Percentiles rank a stretch among this genome's conserved stretches.
Evolutionary conservation across 2,329 filamentous ascomycete species (phyloP).

Genomic region (Pseudopithomyces chartarum): DNA sequence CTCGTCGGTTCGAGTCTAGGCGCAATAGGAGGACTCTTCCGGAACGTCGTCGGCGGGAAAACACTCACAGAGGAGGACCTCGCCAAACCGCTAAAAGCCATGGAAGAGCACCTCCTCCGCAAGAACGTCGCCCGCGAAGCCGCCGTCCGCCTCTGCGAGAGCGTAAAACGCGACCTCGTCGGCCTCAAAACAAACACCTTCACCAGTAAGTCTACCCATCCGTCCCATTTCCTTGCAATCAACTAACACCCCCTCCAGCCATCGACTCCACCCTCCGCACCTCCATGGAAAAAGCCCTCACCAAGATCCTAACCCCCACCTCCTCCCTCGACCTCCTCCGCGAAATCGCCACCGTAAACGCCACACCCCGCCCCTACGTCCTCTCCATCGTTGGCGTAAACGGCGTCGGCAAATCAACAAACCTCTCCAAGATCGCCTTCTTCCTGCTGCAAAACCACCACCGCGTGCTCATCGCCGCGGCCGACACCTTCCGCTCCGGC

Average conservation of each 20-base stretch:
- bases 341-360: constrained; percentile 80
- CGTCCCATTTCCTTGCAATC: not conserved
- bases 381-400: constrained; percentile 99
- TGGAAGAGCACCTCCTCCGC: constrained; percentile 91
- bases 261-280: constrained; percentile 82
- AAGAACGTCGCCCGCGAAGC: constrained; percentile 98
- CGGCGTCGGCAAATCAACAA: constrained; percentile 97
- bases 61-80: constrained; percentile 86
- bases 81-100: constrained; percentile 88
- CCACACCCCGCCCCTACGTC: constrained; percentile 80
- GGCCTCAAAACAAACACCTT: constrained; percentile 92
- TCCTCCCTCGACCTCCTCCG: constrained; percentile 92
- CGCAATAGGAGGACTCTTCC: constrained; percentile 85
- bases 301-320: constrained; percentile 94
- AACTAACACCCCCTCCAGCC: constrained; percentile 45
- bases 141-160: constrained; percentile 85
- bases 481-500: constrained; percentile 95
- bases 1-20: constrained; percentile 80
- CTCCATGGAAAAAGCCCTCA: constrained; percentile 89
- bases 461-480: constrained; percentile 89
- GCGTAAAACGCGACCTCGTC: constrained; percentile 86
- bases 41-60: constrained; percentile 94
- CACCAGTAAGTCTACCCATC: constrained; percentile 60
- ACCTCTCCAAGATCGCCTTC: constrained; percentile 96
- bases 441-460: constrained; percentile 98